Evolutionary conservation across 2,329 filamentous ascomycete genomes (phyloP).

Genomic region (Diaporthe eres): DNA sequence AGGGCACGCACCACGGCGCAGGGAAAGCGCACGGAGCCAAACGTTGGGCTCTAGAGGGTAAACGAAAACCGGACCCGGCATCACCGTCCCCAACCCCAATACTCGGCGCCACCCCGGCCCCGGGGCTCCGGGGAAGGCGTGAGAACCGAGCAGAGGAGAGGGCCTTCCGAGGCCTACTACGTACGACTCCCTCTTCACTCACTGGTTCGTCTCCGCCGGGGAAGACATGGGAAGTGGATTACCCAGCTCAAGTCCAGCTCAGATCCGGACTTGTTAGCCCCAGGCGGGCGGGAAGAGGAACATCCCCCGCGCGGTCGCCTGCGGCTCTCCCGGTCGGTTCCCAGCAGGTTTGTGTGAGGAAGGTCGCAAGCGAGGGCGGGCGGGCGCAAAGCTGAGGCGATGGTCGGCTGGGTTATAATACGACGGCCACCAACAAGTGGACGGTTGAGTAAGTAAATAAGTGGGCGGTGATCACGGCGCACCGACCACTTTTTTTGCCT

Average conservation of each 20-base stretch:
- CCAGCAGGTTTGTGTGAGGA: not conserved
- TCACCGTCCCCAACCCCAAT: not conserved
- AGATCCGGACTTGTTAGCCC: not conserved
- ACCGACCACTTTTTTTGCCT: not conserved
- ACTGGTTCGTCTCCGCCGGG: not conserved
- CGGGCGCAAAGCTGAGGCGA: constrained; percentile 28
- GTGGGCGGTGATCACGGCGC: not conserved
- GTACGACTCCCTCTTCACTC: not conserved
- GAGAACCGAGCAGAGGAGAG: not conserved
- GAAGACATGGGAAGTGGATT: constrained; percentile 3
- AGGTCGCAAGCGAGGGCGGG: constrained; percentile 6
- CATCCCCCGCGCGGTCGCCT: constrained; percentile 9
- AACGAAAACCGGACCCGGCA: constrained; percentile 10
- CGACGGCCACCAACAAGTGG: not conserved
- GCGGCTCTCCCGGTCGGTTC: not conserved
- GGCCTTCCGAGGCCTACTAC: not conserved
- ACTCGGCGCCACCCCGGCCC: constrained; percentile 2
- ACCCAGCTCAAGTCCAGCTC: not conserved
- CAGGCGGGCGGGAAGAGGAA: not conserved
- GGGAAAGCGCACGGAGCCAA: not conserved
- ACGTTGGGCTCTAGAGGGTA: not conserved
- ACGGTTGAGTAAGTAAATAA: constrained; percentile 2
- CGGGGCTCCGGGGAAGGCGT: not conserved
- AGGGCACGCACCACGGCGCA: not conserved
- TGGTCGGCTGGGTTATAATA: not conserved